Conservation (phyloP, 805 yeast species). For the Metschnikowia hibisci region DNA sequence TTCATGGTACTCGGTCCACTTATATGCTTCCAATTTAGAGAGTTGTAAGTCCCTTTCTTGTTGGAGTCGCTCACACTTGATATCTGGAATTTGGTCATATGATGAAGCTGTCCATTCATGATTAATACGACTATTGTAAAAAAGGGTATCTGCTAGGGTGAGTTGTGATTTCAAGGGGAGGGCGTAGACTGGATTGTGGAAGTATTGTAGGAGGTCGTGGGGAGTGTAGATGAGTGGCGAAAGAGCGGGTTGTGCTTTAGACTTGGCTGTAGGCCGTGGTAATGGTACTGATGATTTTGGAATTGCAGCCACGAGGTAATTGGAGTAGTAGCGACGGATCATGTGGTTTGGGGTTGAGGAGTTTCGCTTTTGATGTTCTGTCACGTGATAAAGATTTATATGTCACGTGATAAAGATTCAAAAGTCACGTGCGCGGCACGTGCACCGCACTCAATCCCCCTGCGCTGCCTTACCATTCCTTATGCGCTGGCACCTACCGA, state of each 20-base stretch:
- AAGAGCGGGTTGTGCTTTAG: neutral
- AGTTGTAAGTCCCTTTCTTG: conserved; percentile 16
- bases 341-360: conserved; percentile 7
- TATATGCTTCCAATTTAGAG: conserved; percentile 23
- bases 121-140: conserved; percentile 42
- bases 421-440: too few species aligned
- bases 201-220: conserved; percentile 12
- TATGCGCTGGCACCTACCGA: conserved; percentile 1
- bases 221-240: conserved; percentile 9
- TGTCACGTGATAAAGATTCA: neutral
- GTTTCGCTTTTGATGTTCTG: neutral
- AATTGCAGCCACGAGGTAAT: neutral
- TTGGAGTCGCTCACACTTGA: conserved; percentile 28
- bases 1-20: conserved; percentile 21
- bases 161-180: conserved; percentile 12
- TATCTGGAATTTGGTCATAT: conserved; percentile 57
- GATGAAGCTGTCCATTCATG: conserved; percentile 60
- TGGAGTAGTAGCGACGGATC: neutral
- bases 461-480: too few species aligned
- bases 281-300: neutral
- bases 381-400: neutral
- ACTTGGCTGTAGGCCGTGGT: neutral
- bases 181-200: conserved; percentile 7
- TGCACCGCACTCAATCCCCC: too few species aligned
- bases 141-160: conserved; percentile 28